These are phyloP conservation scores for Inga oerstediana DNA, from an alignment of 306 rosid genomes.

Conservation along the genomic window DNA sequence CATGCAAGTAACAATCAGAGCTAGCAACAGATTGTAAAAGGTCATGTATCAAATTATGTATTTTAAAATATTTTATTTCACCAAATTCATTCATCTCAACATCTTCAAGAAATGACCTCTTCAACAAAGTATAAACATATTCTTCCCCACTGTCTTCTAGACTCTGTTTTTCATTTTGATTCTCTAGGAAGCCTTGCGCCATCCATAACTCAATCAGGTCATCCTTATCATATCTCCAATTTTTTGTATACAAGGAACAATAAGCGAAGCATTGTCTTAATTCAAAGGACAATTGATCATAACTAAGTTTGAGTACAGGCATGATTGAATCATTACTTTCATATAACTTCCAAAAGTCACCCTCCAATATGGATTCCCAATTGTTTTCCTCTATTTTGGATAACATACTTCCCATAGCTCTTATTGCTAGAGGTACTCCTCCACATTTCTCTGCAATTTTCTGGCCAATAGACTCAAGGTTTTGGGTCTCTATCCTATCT, in stretches of 20 bases:
- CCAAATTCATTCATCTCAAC: neutral
- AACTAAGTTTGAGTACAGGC: conserved; percentile 3
- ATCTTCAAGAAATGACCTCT: neutral
- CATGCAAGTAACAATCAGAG: neutral
- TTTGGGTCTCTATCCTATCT: neutral
- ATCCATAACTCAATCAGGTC: neutral
- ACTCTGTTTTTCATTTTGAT: neutral
- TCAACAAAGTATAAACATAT: neutral
- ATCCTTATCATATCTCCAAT: neutral
- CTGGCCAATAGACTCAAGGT: neutral
- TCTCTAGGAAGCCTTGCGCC: neutral
- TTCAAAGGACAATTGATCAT: neutral
- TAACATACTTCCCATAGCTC: neutral
- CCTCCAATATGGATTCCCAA: neutral
- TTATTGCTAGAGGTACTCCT: conserved; percentile 14
- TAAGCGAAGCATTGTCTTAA: neutral
- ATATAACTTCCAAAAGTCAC: neutral
- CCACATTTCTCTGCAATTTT: conserved; percentile 1
- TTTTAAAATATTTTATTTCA: neutral
- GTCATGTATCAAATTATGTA: conserved; percentile 7
- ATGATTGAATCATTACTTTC: neutral
- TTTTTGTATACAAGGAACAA: conserved; percentile 1
- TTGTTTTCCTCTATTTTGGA: neutral
- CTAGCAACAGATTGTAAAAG: neutral
- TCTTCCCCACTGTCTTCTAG: neutral